A percentile compares a stretch with the other conserved stretches of the same genome.
Conservation (phyloP, 495 filamentous ascomycete genomes). For the Diplogelasinospora grovesii region DNA sequence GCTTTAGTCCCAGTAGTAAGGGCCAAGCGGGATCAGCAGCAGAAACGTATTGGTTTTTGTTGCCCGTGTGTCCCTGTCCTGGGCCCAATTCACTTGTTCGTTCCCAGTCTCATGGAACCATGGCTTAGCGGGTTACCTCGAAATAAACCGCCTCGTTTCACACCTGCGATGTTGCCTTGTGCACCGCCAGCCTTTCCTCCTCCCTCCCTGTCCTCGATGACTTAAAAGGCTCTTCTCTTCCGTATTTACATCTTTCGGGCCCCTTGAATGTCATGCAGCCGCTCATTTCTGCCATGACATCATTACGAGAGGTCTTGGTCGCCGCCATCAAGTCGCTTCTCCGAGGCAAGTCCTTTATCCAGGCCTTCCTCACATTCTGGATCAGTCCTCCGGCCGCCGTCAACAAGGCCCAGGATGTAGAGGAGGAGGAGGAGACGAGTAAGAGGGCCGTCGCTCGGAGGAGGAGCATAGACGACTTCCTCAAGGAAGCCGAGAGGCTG, state of each 20-base stretch:
- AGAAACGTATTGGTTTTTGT: constrained; percentile 2
- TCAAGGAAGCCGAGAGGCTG: constrained; percentile 28
- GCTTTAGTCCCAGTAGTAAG: neutral
- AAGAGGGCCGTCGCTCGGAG: constrained; percentile 1
- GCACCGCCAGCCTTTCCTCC: neutral
- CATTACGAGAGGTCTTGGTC: constrained; percentile 34
- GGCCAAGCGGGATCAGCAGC: neutral
- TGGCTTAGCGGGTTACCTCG: constrained; percentile 5
- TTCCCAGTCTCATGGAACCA: constrained; percentile 1
- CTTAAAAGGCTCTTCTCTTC: constrained; percentile 15
- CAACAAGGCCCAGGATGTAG: constrained; percentile 28
- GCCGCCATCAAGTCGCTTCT: constrained; percentile 43
- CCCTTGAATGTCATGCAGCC: constrained; percentile 36
- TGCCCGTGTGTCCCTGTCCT: neutral
- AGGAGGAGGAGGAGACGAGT: too few relatives aligned
- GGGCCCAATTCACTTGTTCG: neutral
- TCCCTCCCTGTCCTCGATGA: constrained; percentile 9
- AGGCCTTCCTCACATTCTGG: constrained; percentile 45
- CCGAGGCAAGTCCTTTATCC: constrained; percentile 45
- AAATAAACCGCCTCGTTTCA: neutral
- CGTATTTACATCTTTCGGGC: constrained; percentile 4
- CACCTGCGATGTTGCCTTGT: constrained; percentile 6
- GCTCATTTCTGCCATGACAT: constrained; percentile 41
- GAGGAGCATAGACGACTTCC: constrained; percentile 19
- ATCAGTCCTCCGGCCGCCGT: constrained; percentile 33